Evolutionary conservation across 495 filamentous ascomycete species (phyloP).

Genomic region (Talaromyces adpressus): DNA sequence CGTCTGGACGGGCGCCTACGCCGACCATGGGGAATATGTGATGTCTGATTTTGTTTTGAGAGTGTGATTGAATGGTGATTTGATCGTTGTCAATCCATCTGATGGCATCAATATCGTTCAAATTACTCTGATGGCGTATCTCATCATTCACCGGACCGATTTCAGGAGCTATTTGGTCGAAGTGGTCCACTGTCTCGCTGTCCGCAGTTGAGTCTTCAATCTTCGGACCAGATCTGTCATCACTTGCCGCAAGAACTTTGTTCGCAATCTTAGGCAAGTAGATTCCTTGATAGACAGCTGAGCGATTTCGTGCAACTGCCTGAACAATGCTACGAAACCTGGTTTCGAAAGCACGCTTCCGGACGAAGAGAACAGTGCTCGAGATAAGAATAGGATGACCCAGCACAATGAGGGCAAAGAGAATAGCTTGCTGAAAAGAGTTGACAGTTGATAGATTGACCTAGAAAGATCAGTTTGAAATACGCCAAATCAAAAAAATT

Average conservation of each 20-base stretch:
- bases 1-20: conserved; percentile 42
- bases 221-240: neutral
- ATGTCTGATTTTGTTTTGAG: conserved; percentile 14
- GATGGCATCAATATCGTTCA: conserved; percentile 10
- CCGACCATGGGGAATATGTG: conserved; percentile 46
- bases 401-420: conserved; percentile 66
- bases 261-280: neutral
- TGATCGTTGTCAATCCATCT: conserved; percentile 25
- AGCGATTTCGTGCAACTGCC: conserved; percentile 21
- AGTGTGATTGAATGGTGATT: conserved; percentile 22
- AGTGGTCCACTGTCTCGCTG: no score
- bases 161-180: neutral
- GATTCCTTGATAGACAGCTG: neutral
- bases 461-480: conserved; percentile 16
- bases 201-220: neutral
- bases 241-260: neutral
- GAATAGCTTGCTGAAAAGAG: conserved; percentile 68
- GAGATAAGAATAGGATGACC: conserved; percentile 52
- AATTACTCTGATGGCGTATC: neutral
- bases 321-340: conserved; percentile 55
- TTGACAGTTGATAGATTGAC: conserved; percentile 64
- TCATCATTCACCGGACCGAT: neutral
- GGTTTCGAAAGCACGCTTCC: conserved; percentile 64
- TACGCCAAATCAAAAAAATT: neutral
- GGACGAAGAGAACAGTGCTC: conserved; percentile 41